Percentiles rank a stretch among this genome's conserved stretches.
These are phyloP conservation scores for Penicillium sp. DNA, from an alignment of 2,329 filamentous ascomycete species.

Conservation along the genomic window DNA sequence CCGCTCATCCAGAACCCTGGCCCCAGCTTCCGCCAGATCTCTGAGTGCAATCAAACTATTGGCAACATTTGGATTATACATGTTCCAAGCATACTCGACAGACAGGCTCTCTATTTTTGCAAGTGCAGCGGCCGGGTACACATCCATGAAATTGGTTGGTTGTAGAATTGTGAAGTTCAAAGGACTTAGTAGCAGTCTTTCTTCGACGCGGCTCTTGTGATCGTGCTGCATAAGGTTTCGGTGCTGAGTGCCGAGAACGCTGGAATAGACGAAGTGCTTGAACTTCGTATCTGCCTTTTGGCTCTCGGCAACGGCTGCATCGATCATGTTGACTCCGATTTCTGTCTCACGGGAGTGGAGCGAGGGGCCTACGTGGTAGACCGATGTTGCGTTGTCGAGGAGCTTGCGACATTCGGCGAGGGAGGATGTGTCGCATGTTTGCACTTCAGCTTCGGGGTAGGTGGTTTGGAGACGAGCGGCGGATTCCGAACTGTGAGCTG, in stretches of 20 bases:
- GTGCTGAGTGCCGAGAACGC: background rate
- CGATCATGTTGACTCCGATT: conserved; percentile 5
- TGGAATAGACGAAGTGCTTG: conserved; percentile 2
- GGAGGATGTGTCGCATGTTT: background rate
- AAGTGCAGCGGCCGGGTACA: background rate
- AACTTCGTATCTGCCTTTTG: background rate
- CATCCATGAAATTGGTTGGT: conserved; percentile 3
- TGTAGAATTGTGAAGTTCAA: conserved; percentile 6
- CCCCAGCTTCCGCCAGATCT: background rate
- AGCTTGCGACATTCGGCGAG: background rate
- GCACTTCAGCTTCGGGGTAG: background rate
- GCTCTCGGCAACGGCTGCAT: conserved; percentile 2
- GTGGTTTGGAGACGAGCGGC: background rate
- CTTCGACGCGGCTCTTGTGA: background rate
- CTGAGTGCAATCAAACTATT: background rate
- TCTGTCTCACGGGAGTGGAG: background rate
- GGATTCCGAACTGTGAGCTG: background rate
- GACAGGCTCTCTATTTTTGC: background rate
- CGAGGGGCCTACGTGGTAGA: conserved; percentile 1
- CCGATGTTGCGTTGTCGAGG: background rate
- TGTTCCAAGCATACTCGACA: background rate
- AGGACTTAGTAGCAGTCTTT: background rate
- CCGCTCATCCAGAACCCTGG: background rate
- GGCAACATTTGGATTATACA: background rate
- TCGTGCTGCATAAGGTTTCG: conserved; percentile 3